These are phyloP conservation scores for Scheffersomyces stipitis DNA, from an alignment of 805 yeast species.

Conservation along the genomic window DNA sequence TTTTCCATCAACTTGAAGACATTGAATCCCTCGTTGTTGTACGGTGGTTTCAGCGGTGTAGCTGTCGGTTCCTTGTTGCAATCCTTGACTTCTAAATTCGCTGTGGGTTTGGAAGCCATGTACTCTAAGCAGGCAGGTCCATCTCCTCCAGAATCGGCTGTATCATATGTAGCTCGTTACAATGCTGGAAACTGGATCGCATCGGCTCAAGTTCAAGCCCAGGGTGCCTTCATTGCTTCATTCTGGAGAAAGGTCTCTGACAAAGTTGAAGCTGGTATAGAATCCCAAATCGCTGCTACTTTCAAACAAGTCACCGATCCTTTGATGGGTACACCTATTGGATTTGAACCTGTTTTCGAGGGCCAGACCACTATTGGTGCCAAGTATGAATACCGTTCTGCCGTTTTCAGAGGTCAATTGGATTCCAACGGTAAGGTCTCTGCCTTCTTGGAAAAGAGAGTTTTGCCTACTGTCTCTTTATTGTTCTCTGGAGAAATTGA, in stretches of 20 bases:
- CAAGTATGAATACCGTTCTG: constrained; percentile 96
- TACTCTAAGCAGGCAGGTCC: constrained; percentile 71
- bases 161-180: constrained; percentile 88
- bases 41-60: constrained; percentile 83
- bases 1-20: constrained; percentile 87
- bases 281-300: constrained; percentile 77
- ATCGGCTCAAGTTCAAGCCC: constrained; percentile 89
- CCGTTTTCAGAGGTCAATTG: constrained; percentile 91
- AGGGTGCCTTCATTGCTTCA: constrained; percentile 84
- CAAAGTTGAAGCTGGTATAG: constrained; percentile 92
- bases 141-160: constrained; percentile 85
- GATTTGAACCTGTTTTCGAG: constrained; percentile 81
- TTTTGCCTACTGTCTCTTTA: constrained; percentile 86
- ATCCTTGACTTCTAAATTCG: constrained; percentile 76
- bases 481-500: constrained; percentile 91
- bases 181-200: constrained; percentile 89
- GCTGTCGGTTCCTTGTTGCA: constrained; percentile 90
- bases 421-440: constrained; percentile 90
- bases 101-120: constrained; percentile 90
- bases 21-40: constrained; percentile 79
- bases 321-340: constrained; percentile 75
- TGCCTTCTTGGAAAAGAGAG: constrained; percentile 88
- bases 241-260: constrained; percentile 94
- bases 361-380: constrained; percentile 95
- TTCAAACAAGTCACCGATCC: constrained; percentile 73